Base-by-base conservation (phyloP, 1,139 yeast genomes). In the Lodderomyces margitis region DNA sequence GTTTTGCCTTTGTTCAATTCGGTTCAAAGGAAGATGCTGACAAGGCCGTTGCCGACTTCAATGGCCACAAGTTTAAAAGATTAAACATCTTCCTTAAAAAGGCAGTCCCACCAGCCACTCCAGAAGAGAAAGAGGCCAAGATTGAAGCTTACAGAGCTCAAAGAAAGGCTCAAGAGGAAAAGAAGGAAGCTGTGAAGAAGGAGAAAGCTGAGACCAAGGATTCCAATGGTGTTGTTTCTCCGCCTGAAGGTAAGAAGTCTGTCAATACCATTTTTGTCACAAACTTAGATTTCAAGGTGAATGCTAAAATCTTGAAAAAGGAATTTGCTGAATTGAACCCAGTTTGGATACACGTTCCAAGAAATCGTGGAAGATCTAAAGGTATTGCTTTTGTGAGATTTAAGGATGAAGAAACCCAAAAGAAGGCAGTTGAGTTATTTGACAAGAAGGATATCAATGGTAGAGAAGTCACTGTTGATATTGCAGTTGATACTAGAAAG, bases 351-450 rank as follows among this genome's bases (percentile, higher is more conserved):
- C 78, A 77, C 47, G 78, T 81, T 31, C 86, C 87, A 42, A 21
- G 14, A 16, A 33, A 34, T 16, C 56, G 64, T 42, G 69, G 74
- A 50, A 75, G 66, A 59, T 79, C 79, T 59, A 78, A 76, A 59
- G 86, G 87, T 37, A 78, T 77, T 61, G 86, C 84, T 3, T 81
- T 81, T 61, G 77, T 79, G 45, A 78, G 72, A 53, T 77, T 81
- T 52, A 56, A 68, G 31, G 58, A 59, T 51, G 75, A 74, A 49
- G 78, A 72, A 47, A 56, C 59, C 35, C 83, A 78, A 57, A 60
- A 66, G 54, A 53, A 62, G 51, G 81, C 80, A 12, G 69, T 80
- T 46, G 68, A 65, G 23, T 68, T 75, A 50, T 78, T 74, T 57
- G 71, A 77, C 48, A 84, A 83, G 36, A 64, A 62, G 43, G 70